Evolutionary conservation across 129 eudicot genomes (phyloP).

Genomic region (Chrysanthemum makinoi): DNA sequence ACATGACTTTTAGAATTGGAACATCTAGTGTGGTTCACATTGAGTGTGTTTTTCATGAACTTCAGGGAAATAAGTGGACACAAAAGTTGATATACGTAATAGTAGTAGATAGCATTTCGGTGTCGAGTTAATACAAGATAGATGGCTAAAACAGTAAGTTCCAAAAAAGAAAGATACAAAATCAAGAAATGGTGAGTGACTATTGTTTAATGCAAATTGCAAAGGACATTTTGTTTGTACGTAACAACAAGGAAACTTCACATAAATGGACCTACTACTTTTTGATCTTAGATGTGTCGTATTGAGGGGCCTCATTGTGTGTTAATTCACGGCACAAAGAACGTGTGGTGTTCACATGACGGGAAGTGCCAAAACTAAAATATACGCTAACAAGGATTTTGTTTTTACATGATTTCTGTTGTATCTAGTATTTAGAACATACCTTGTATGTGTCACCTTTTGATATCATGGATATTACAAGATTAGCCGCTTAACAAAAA

Average conservation of each 20-base stretch:
- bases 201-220: not conserved
- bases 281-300: conserved; percentile 9
- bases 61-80: too few species aligned
- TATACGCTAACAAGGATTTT: not conserved
- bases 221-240: conserved; percentile 14
- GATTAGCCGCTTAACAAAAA: too few species aligned
- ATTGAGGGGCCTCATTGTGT: not conserved
- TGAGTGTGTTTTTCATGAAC: too few species aligned
- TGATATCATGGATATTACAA: too few species aligned
- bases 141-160: not conserved
- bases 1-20: too few species aligned
- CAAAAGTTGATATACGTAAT: too few species aligned
- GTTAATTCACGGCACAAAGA: not conserved
- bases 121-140: not conserved
- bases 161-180: not conserved
- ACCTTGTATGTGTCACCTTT: too few species aligned
- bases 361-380: not conserved
- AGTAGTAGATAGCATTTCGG: not conserved
- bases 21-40: too few species aligned
- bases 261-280: not conserved
- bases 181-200: conserved; percentile 2
- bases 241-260: not conserved
- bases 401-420: not conserved
- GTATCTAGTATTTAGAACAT: too few species aligned
- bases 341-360: not conserved